phyloP scores from a whole-genome alignment of 305 asterid genomes.

The Fraxinus paxiana region DNA sequence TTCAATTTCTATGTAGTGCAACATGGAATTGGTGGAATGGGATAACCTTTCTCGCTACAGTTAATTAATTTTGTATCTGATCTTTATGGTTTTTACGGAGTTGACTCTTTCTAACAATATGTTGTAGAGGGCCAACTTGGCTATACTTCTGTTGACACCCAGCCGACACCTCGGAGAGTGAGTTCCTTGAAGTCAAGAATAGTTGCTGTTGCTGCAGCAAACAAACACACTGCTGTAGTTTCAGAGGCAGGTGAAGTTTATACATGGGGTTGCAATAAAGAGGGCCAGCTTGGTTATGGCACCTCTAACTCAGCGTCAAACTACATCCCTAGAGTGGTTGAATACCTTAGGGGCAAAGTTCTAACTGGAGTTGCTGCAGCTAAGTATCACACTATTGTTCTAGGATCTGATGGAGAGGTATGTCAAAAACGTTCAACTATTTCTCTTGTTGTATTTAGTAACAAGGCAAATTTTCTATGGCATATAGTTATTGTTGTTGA shows the following conservation, averaged over 20 bases:
- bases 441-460: slow-evolving; percentile 6
- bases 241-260: slow-evolving; percentile 85
- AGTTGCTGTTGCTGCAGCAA: slow-evolving; percentile 91
- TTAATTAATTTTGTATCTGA: slow-evolving; percentile 8
- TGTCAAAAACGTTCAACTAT: slow-evolving; percentile 4
- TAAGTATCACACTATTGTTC: slow-evolving; percentile 82
- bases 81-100: slow-evolving; percentile 7
- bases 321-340: slow-evolving; percentile 88
- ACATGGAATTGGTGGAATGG: slow-evolving; percentile 9
- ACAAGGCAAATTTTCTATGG: neutral
- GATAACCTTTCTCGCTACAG: slow-evolving; percentile 10
- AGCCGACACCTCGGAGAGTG: slow-evolving; percentile 93
- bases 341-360: slow-evolving; percentile 77
- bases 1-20: slow-evolving; percentile 13
- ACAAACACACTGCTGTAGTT: slow-evolving; percentile 91
- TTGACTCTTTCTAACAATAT: slow-evolving; percentile 24
- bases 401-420: slow-evolving; percentile 98
- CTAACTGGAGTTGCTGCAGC: slow-evolving; percentile 74
- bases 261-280: slow-evolving; percentile 99
- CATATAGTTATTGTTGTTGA: neutral
- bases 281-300: slow-evolving; percentile 99
- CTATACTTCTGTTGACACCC: slow-evolving; percentile 93
- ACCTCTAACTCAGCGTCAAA: slow-evolving; percentile 95
- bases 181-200: slow-evolving; percentile 74
- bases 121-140: slow-evolving; percentile 99